phyloP scores from a whole-genome alignment of 2,329 filamentous ascomycete species.

The Fusarium vanettenii region DNA sequence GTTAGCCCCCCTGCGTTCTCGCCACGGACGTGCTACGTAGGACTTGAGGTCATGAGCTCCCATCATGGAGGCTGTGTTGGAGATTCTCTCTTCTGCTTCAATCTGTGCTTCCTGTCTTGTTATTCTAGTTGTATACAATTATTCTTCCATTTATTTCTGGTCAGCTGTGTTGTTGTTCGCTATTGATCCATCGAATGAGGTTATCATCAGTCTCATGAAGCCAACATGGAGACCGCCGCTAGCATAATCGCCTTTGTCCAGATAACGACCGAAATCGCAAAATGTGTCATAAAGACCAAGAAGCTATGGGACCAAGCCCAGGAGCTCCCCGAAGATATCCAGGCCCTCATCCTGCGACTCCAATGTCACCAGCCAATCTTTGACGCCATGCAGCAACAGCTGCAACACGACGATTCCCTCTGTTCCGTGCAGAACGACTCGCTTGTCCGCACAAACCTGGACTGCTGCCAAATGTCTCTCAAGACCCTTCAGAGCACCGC shows the following conservation, averaged over 20 bases:
- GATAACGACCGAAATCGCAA: conserved; percentile 33
- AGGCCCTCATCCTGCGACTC: conserved; percentile 32
- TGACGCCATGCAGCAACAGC: conserved; percentile 22
- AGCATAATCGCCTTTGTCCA: conserved; percentile 42
- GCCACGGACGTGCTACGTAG: not conserved
- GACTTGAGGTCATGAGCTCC: conserved; percentile 8
- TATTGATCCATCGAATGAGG: not conserved
- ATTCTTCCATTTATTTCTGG: not conserved
- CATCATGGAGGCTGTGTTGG: conserved; percentile 15
- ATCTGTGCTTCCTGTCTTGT: not conserved
- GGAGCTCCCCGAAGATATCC: conserved; percentile 36
- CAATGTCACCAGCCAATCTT: conserved; percentile 28
- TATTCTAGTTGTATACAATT: not conserved
- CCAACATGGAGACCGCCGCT: conserved; percentile 35
- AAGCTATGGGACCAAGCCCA: conserved; percentile 41
- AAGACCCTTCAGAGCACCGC: conserved; percentile 25
- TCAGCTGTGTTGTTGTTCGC: not conserved
- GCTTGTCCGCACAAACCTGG: conserved; percentile 1
- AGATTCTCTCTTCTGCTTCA: not conserved
- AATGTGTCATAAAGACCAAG: conserved; percentile 33
- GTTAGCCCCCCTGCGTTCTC: not conserved
- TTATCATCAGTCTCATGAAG: not conserved
- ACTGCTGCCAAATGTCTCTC: conserved; percentile 22
- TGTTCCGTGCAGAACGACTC: conserved; percentile 6
- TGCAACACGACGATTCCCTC: conserved; percentile 11